Conservation (phyloP, 1,284 basidiomycete species). For the Inonotus hispidus region DNA sequence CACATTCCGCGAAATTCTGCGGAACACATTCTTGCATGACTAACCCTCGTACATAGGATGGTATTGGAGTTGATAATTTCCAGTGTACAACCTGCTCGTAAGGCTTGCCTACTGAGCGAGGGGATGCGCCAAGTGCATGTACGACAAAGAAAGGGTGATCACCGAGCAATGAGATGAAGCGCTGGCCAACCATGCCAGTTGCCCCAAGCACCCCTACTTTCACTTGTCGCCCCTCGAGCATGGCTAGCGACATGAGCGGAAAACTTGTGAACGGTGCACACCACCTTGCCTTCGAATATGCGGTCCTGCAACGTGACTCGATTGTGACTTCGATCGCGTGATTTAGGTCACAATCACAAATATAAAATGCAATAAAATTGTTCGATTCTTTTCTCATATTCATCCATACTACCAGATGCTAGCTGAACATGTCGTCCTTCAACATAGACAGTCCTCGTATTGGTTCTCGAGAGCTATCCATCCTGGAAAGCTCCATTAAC, state of each 20-base stretch:
- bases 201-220: constrained; percentile 94
- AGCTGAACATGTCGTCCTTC: no score
- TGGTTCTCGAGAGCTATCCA: no score
- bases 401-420: background rate
- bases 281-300: background rate
- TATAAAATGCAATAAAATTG: no score
- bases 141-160: constrained; percentile 90
- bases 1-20: constrained; percentile 76
- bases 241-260: constrained; percentile 2
- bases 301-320: background rate
- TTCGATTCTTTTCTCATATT: background rate
- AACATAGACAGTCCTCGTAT: no score
- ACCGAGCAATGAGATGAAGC: constrained; percentile 88
- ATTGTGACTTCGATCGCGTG: background rate
- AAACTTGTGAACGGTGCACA: background rate
- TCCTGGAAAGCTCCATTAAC: background rate
- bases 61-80: constrained; percentile 87
- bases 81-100: constrained; percentile 81
- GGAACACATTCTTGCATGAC: constrained; percentile 78
- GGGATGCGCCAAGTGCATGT: constrained; percentile 85
- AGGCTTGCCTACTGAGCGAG: constrained; percentile 81
- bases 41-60: constrained; percentile 60
- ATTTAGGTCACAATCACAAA: background rate
- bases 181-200: constrained; percentile 94
- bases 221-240: constrained; percentile 35